phyloP scores from a whole-genome alignment of 2,329 filamentous ascomycete species.

The Talaromyces funiculosus region DNA sequence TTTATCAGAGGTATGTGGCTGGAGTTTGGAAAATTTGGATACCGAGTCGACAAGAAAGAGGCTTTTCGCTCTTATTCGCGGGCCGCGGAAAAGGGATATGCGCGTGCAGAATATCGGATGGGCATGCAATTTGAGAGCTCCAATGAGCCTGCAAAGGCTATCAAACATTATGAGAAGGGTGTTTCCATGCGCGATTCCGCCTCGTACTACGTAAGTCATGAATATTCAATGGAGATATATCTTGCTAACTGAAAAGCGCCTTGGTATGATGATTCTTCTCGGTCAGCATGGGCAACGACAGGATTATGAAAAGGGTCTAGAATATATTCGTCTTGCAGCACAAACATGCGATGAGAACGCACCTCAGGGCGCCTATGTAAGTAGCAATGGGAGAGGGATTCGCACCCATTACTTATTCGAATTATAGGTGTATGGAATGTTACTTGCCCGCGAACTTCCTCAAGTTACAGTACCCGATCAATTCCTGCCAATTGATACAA shows the following conservation, averaged over 20 bases:
- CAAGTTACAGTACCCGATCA: conserved; percentile 75
- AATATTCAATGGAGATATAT: conserved; percentile 5
- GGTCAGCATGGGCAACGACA: conserved; percentile 88
- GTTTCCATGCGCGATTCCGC: conserved; percentile 79
- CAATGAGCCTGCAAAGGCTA: conserved; percentile 84
- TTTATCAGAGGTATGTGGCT: conserved; percentile 96
- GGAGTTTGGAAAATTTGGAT: conserved; percentile 94
- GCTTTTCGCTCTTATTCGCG: conserved; percentile 81
- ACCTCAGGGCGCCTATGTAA: conserved; percentile 81
- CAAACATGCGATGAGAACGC: conserved; percentile 91
- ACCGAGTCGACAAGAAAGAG: conserved; percentile 86
- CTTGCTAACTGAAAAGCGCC: conserved; percentile 50
- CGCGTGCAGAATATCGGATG: conserved; percentile 89
- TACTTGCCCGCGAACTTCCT: conserved; percentile 83
- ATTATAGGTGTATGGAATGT: conserved; percentile 74
- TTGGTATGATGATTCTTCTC: conserved; percentile 96
- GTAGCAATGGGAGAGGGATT: conserved; percentile 15
- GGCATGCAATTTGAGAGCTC: conserved; percentile 97
- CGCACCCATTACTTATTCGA: background rate
- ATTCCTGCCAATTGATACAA: conserved; percentile 65
- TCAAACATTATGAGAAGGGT: conserved; percentile 82
- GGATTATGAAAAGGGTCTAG: conserved; percentile 70
- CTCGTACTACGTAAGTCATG: conserved; percentile 57
- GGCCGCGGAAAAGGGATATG: conserved; percentile 80
- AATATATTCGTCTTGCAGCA: conserved; percentile 77